Conservation (phyloP, 2,329 filamentous ascomycete species). For the Cryphonectria japonica region DNA sequence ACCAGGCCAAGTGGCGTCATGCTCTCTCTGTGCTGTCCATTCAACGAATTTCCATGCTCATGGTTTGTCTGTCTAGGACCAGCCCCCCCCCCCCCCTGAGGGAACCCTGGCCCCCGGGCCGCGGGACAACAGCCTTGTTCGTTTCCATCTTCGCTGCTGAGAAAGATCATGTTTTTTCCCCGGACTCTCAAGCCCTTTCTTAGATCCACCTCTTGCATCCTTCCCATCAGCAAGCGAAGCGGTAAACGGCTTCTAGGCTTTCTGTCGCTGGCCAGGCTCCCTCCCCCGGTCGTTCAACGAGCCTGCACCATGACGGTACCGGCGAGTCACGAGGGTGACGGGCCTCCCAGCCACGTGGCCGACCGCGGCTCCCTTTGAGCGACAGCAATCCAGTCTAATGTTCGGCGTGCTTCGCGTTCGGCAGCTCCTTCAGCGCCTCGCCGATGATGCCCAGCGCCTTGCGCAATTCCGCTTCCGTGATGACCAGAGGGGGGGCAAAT, state of each 20-base stretch:
- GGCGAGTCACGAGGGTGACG: constrained; percentile 3
- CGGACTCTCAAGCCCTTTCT: constrained; percentile 11
- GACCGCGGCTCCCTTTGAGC: constrained; percentile 17
- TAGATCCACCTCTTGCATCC: constrained; percentile 28
- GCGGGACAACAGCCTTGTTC: constrained; percentile 23
- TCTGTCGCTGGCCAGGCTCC: not conserved
- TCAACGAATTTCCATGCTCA: constrained; percentile 7
- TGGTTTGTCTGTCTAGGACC: constrained; percentile 1
- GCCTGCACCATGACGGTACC: constrained; percentile 14
- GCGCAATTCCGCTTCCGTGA: constrained; percentile 83
- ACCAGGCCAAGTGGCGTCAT: constrained; percentile 4
- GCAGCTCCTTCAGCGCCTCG: constrained; percentile 80
- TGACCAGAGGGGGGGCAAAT: constrained; percentile 93
- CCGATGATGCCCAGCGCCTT: constrained; percentile 79
- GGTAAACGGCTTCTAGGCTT: constrained; percentile 24
- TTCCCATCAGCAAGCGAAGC: constrained; percentile 30
- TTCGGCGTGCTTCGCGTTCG: constrained; percentile 57
- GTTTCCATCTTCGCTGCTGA: constrained; percentile 26
- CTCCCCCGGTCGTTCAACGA: not conserved
- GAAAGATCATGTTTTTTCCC: constrained; percentile 25
- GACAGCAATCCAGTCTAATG: constrained; percentile 34
- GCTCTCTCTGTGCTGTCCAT: constrained; percentile 14
- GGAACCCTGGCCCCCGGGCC: constrained; percentile 18
- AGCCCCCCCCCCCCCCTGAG: not conserved
- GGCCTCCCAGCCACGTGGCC: not conserved